Evolutionary conservation across 192 early-diverging fungal species (phyloP), one percentile per base, ranked within the genome.

Genomic region (Coemansia asiatica): DNA sequence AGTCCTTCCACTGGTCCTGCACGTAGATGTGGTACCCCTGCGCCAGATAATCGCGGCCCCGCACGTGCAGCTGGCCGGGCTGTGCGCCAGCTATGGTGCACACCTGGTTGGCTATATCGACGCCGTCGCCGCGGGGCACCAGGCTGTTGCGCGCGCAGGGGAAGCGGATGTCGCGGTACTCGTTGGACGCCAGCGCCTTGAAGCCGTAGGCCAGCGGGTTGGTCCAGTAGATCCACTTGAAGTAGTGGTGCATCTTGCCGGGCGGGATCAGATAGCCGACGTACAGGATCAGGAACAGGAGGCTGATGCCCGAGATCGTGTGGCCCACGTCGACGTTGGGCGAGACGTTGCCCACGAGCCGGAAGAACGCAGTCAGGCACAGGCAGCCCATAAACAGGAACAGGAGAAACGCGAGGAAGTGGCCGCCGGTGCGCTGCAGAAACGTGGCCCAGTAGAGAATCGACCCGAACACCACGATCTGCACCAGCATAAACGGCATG

Each of bases 121-220:
- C 70, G 28, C 66, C 72, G 9, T 72, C 65, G 18, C 81, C 86
- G 25, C 50, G 62, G 18, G 86, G 86, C 36, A 85, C 76, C 28
- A 80, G 66, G 22, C 64, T 64, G 68, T 25, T 36, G 8, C 46
- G 25, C 0, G 65, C 65, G 58, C 78, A 81, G 12, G 64, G 68
- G 13, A 69, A 63, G 23, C 27, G 22, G 16, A 84, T 74, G 47
- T 68, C 50, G 56, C 66, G 64, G 66, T 68, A 81, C 66, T 81
- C 78, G 68, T 92, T 92, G 36, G 75, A 76, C 63, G 90, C 61
- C 23, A 92, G 75, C 21, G 86, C 73, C 60, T 86, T 85, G 75
- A 86, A 85, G 0, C 82, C 88, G 66, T 91, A 92, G 0, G 85
- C 73, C 22, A 91, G 68, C n/a, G 89, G 89, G 60, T 88, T 87